Conservation (phyloP, 2,329 filamentous ascomycete genomes). For the Fonsecaea erecta region DNA sequence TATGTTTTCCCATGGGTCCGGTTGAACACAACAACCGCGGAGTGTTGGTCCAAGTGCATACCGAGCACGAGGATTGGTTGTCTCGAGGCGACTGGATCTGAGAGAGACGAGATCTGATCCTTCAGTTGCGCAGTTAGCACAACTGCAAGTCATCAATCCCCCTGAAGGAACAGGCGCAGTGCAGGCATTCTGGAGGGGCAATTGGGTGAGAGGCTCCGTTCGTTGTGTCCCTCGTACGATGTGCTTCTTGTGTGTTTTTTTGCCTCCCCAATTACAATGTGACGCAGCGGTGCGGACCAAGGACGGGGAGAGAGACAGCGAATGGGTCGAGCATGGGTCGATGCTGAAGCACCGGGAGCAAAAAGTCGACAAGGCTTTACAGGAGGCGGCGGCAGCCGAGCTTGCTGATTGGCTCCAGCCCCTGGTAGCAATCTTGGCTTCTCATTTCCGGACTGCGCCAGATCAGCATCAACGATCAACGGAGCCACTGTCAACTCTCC, state of each 20-base stretch:
- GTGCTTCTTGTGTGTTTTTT: background rate
- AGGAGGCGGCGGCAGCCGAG: conserved; percentile 1
- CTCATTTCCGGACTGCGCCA: conserved; percentile 22
- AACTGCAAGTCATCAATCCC: background rate
- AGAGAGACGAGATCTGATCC: background rate
- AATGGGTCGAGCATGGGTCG: background rate
- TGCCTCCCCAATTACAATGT: background rate
- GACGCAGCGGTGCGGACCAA: background rate
- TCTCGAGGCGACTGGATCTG: background rate
- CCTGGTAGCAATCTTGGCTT: conserved; percentile 12
- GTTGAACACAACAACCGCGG: background rate
- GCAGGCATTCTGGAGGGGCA: background rate
- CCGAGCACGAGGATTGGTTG: background rate
- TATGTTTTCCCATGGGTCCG: background rate
- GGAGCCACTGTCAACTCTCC: background rate
- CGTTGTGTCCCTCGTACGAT: too few species aligned
- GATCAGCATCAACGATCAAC: conserved; percentile 1
- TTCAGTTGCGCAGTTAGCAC: background rate
- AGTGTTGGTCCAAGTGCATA: background rate
- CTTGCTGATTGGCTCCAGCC: conserved; percentile 4
- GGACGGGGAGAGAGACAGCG: background rate
- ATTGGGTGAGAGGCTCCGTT: background rate
- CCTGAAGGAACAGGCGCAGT: background rate
- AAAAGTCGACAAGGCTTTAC: background rate
- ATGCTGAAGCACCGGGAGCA: background rate